Evolutionary conservation across 805 yeast species (phyloP).

Genomic region (Kuraishia borneana): DNA sequence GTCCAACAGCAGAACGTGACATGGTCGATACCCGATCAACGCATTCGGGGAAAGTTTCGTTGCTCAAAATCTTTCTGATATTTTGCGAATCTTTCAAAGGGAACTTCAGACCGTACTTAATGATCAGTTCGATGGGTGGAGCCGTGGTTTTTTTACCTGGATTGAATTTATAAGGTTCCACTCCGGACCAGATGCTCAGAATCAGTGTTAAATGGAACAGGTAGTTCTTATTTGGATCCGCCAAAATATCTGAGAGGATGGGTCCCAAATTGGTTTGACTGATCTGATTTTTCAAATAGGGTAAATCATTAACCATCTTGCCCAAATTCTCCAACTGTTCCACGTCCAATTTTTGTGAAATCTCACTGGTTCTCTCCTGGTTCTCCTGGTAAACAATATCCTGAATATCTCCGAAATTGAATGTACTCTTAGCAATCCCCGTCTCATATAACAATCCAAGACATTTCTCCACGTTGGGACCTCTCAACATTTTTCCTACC

Average conservation of each 20-base stretch:
- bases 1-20: conserved; percentile 33
- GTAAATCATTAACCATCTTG: conserved; percentile 4
- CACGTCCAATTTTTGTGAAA: conserved; percentile 7
- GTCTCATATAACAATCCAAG: conserved; percentile 45
- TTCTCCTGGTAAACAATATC: conserved; percentile 10
- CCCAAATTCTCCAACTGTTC: conserved; percentile 1
- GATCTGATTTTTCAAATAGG: conserved; percentile 9
- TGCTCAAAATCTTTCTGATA: conserved; percentile 31
- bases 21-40: conserved; percentile 15
- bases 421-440: conserved; percentile 46
- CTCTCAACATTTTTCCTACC: conserved; percentile 62
- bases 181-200: conserved; percentile 35
- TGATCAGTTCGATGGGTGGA: conserved; percentile 33
- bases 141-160: conserved; percentile 15
- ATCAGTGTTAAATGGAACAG: conserved; percentile 37
- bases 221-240: neutral
- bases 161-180: conserved; percentile 25
- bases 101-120: conserved; percentile 62
- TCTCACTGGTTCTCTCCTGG: conserved; percentile 7
- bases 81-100: conserved; percentile 44
- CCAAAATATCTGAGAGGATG: neutral
- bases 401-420: conserved; percentile 27
- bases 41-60: conserved; percentile 12
- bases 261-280: no score
- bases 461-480: conserved; percentile 53